Evolutionary conservation across 805 yeast species (phyloP).

Genomic region (Candida endomychidarum): DNA sequence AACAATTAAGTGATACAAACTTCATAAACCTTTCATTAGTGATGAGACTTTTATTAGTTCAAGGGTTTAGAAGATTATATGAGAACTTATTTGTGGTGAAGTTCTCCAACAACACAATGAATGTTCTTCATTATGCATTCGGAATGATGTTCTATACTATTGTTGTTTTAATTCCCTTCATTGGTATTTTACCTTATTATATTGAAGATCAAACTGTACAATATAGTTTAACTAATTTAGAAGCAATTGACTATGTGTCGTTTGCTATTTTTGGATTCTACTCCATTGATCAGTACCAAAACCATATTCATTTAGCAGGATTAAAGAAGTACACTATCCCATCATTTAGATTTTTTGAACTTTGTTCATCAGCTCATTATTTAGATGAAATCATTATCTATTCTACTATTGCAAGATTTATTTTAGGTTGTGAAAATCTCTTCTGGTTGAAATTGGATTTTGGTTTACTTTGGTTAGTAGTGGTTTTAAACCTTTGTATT

Average conservation of each 20-base stretch:
- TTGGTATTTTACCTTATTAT: constrained; percentile 20
- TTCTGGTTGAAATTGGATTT: constrained; percentile 22
- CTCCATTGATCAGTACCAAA: constrained; percentile 52
- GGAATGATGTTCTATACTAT: constrained; percentile 61
- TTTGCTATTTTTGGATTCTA: constrained; percentile 46
- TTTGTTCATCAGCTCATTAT: constrained; percentile 67
- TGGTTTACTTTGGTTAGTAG: constrained; percentile 29
- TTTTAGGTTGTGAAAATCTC: constrained; percentile 16
- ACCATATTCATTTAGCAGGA: constrained; percentile 50
- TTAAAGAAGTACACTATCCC: constrained; percentile 62
- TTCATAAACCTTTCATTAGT: constrained; percentile 22
- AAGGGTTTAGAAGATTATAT: constrained; percentile 52
- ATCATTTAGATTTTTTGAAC: constrained; percentile 45
- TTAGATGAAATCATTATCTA: constrained; percentile 65
- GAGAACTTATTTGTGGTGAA: constrained; percentile 55
- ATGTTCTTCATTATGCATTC: constrained; percentile 62
- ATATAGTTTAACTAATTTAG: not conserved
- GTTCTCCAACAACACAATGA: constrained; percentile 55
- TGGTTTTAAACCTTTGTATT: constrained; percentile 48
- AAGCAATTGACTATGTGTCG: constrained; percentile 22
- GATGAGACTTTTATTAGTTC: constrained; percentile 35
- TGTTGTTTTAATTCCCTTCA: constrained; percentile 40
- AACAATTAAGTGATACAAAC: constrained; percentile 4
- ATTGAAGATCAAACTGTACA: constrained; percentile 3
- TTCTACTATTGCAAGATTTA: constrained; percentile 27